Evolutionary conservation across 805 yeast species (phyloP), one percentile per base, ranked within the genome.

Genomic region (Nakazawaea wickerhamii): DNA sequence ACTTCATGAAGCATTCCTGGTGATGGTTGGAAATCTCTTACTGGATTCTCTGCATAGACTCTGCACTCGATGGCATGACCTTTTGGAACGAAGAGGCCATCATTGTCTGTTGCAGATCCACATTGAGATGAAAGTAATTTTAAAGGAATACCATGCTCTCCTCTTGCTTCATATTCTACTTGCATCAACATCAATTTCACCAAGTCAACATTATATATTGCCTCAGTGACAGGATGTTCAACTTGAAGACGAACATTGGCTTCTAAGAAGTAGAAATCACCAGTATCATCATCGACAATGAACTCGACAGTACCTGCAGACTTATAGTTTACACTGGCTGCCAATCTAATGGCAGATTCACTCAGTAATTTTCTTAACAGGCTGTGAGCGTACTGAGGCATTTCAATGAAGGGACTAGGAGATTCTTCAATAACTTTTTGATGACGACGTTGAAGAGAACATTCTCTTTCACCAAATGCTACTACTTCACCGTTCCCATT

Each of bases 281-380:
- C 57, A 17, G 48, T 46, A 18, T 50, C 54, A 44, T 57, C 53
- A 39, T 56, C 58, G 23, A 57, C 60, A 15, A 57, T 43, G 33
- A 54, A 57, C 30, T 57, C 61, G 20, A 57, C 48, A n/a, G 61
- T 57, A 35, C 61, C 61, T 5, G 61, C 61, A 10, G 60, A 55
- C 34, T 50, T 53, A 34, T 57, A 57, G 5, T 54, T 53, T 30
- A 55, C 48, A 11, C 46, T 30, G 8, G 51, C 30, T 13, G 58
- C 61, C 11, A 57, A 43, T 17, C 40, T 41, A 8, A 30, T 39
- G 10, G 61, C 58, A 44, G 52, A 51, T 14, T 38, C 11, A 13
- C 49, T 40, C 17, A 57, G 36, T n/a, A 41, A 38, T 27, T 41
- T 46, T 46, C 60, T 50, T 10, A 57, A 31, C 4, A 32, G 40